Percentiles rank a stretch among this genome's conserved stretches.
phyloP scores from a whole-genome alignment of 257 asterid species.

The Rhazya stricta region DNA sequence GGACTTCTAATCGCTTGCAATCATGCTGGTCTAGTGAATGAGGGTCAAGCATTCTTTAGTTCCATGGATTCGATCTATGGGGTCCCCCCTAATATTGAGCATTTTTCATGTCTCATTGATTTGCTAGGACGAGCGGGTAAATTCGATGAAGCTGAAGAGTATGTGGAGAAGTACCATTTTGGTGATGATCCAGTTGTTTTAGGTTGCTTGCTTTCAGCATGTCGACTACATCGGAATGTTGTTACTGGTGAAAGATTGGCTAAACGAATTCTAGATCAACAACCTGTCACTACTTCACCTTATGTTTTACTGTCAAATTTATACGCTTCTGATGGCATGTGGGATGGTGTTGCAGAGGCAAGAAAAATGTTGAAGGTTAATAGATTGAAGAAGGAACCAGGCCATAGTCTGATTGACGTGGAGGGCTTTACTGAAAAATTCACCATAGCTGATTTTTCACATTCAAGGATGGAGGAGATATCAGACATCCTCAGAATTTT shows the following conservation, averaged over 20 bases:
- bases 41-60: constrained; percentile 41
- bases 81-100: constrained; percentile 41
- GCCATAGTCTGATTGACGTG: constrained; percentile 45
- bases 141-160: constrained; percentile 52
- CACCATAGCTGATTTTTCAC: constrained; percentile 47
- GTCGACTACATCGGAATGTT: constrained; percentile 50
- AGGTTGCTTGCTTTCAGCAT: constrained; percentile 68
- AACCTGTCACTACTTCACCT: constrained; percentile 51
- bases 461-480: constrained; percentile 44
- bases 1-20: constrained; percentile 65
- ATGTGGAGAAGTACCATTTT: constrained; percentile 29
- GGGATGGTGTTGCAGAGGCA: constrained; percentile 56
- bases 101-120: constrained; percentile 67
- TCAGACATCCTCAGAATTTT: constrained; percentile 31
- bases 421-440: constrained; percentile 43
- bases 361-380: constrained; percentile 47
- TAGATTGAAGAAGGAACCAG: constrained; percentile 62
- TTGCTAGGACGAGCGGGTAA: constrained; percentile 66
- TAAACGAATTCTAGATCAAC: constrained; percentile 40
- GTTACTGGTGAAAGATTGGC: constrained; percentile 51
- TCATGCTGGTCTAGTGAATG: constrained; percentile 61
- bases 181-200: constrained; percentile 53
- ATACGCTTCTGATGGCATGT: constrained; percentile 54
- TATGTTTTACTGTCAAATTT: constrained; percentile 59
- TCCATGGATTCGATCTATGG: constrained; percentile 38